Base-by-base conservation (phyloP, 2,329 filamentous ascomycete species). In the Cucurbitaria berberidis region DNA sequence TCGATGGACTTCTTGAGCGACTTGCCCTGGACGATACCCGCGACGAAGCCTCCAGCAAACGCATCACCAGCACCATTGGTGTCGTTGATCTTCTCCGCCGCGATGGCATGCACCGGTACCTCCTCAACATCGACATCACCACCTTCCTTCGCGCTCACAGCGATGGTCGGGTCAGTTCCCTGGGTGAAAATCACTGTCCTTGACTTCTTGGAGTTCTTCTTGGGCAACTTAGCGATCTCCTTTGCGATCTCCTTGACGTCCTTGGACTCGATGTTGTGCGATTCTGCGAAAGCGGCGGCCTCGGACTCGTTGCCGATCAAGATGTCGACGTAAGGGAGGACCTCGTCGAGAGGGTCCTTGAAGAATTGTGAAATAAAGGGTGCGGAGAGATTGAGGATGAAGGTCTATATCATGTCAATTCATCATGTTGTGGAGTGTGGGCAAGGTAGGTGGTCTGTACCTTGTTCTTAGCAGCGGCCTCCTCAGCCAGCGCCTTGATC, bases 301-400 rank as follows among this genome's bases (percentile, higher is more conserved):
- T 99, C 95, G 63, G 90, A 90, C 86, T 99, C 95, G 81, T 99
- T 99, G 73, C 93, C 93, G 76, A 99, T 90, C 57, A 98, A 83
- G 79, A 93, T 96, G 81, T 98, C 93, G 83, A 92, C 96, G 86
- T 96, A 97, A 26, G 90, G 89, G 47, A 91, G 83, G 48, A 90
- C 89, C 68, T 87, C 87, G 78, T 96, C 91, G 42, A 99, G 86
- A 62, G 87, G 89, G 44, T 97, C 93, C 84, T 97, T 97, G 89
- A 98, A 99, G 85, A 97, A 96, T 75, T 96, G 89, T 34, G 89
- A 82, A 72, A 99, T 96, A 83, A 99, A 99, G 55, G 95, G 95
- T 7, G 95, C 95, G 45, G 91, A 95, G 57, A 99, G 86, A 66
- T 92, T 96, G 67, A 99, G 87, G 68, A 93, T 86, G 77, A 98